Conservation (phyloP, 2,329 filamentous ascomycete species). For the Aureobasidium namibiae region DNA sequence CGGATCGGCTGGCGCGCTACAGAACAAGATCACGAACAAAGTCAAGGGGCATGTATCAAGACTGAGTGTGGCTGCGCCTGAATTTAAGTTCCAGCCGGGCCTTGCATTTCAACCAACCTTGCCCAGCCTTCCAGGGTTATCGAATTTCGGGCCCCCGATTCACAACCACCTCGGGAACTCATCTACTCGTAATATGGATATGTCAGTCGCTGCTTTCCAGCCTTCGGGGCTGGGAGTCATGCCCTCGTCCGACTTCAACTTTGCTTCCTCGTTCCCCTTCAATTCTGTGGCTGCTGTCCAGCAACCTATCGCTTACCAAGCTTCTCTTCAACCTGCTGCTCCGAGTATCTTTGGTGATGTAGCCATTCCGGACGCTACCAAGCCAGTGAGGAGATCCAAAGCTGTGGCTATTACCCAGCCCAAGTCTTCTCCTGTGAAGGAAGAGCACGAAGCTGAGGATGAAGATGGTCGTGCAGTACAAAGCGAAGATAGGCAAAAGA, state of each 20-base stretch:
- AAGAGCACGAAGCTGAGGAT: constrained; percentile 40
- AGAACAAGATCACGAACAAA: constrained; percentile 11
- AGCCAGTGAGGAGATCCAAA: constrained; percentile 65
- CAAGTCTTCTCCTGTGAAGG: constrained; percentile 19
- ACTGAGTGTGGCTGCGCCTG: constrained; percentile 80
- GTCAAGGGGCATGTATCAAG: constrained; percentile 44
- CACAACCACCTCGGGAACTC: constrained; percentile 19
- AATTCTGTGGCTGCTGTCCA: constrained; percentile 21
- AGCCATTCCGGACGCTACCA: constrained; percentile 59
- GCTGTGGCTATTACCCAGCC: constrained; percentile 67
- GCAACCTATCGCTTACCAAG: constrained; percentile 19
- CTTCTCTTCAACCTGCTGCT: constrained; percentile 29
- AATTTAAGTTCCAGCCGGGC: constrained; percentile 70
- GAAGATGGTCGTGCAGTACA: constrained; percentile 56
- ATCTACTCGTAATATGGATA: constrained; percentile 50
- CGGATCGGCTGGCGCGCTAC: neutral
- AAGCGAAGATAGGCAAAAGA: constrained; percentile 63
- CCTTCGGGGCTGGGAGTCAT: constrained; percentile 19
- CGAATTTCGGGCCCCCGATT: neutral
- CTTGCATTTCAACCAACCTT: constrained; percentile 33
- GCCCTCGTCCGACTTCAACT: constrained; percentile 29
- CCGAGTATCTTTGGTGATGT: constrained; percentile 29
- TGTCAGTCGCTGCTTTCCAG: constrained; percentile 37
- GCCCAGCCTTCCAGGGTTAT: constrained; percentile 10
- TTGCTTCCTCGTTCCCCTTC: constrained; percentile 25